A percentile compares a stretch with the other conserved stretches of the same genome.
These are phyloP conservation scores for Trifolium repens DNA, from an alignment of 306 rosid species.

Conservation along the genomic window DNA sequence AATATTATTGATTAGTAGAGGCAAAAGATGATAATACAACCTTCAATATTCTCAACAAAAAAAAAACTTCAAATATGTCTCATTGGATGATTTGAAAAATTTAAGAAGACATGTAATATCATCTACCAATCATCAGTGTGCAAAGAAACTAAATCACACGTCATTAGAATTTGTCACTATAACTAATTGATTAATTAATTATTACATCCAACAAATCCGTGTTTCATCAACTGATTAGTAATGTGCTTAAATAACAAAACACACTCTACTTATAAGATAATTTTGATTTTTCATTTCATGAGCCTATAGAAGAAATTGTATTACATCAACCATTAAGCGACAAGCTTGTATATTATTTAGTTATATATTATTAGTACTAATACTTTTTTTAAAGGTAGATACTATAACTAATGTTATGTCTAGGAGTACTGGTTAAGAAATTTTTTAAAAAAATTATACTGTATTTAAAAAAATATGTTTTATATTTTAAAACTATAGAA, in stretches of 20 bases:
- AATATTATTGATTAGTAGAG: no score
- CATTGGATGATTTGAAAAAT: no score
- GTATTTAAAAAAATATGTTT: no score
- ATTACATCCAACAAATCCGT: slow-evolving; percentile 27
- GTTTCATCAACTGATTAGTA: slow-evolving; percentile 21
- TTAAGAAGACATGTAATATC: not conserved
- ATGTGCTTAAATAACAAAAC: slow-evolving; percentile 3
- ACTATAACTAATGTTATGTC: no score
- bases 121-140: not conserved
- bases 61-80: no score
- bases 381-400: no score
- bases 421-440: no score
- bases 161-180: slow-evolving; percentile 4
- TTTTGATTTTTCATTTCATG: not conserved
- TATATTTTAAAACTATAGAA: no score
- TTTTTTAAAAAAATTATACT: no score
- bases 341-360: not conserved
- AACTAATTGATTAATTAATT: not conserved
- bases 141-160: slow-evolving; percentile 6
- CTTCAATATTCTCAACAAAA: no score
- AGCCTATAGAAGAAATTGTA: not conserved
- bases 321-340: not conserved
- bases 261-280: slow-evolving; percentile 3
- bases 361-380: not conserved
- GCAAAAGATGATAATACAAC: no score